Percentiles rank a stretch among this genome's conserved stretches.
Conservation (phyloP, 2,329 filamentous ascomycete genomes). For the Colletotrichum lini region DNA sequence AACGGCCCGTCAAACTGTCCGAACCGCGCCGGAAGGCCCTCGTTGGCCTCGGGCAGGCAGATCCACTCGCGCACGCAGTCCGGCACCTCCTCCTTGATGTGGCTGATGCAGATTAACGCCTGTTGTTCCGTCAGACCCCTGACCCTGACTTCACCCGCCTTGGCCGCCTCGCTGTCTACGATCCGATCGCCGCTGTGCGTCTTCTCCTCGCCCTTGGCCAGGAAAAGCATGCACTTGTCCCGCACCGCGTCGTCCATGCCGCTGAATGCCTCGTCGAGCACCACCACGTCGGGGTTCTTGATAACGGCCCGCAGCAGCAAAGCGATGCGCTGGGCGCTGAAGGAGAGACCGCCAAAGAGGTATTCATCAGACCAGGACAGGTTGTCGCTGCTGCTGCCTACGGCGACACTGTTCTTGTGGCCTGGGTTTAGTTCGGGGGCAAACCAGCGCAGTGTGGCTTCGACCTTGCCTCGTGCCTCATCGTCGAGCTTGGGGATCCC, state of each 20-base stretch:
- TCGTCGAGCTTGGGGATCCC: conserved; percentile 75
- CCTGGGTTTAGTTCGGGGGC: conserved; percentile 79
- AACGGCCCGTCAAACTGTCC: conserved; percentile 75
- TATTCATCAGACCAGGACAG: conserved; percentile 76
- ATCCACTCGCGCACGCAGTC: conserved; percentile 87
- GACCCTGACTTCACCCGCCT: conserved; percentile 64
- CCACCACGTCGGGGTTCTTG: conserved; percentile 84
- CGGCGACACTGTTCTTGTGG: conserved; percentile 47
- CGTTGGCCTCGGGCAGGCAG: conserved; percentile 83
- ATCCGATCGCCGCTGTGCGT: conserved; percentile 55
- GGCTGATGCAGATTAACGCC: conserved; percentile 92
- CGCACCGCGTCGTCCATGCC: conserved; percentile 86
- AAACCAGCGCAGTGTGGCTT: conserved; percentile 83
- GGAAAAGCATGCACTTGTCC: conserved; percentile 89
- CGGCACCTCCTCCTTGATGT: conserved; percentile 91
- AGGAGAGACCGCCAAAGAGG: conserved; percentile 81
- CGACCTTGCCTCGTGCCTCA: conserved; percentile 71
- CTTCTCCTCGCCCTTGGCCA: conserved; percentile 74
- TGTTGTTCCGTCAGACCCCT: conserved; percentile 78
- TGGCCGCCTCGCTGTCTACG: conserved; percentile 63
- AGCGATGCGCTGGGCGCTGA: conserved; percentile 86
- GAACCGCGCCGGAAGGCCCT: conserved; percentile 71
- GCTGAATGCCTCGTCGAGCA: conserved; percentile 90
- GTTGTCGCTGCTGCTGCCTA: conserved; percentile 44
- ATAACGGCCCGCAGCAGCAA: conserved; percentile 87